A percentile compares a stretch with the other conserved stretches of the same genome.
These are phyloP conservation scores for Coniochaeta sp. DNA, from an alignment of 2,329 filamentous ascomycete genomes.

Conservation along the genomic window DNA sequence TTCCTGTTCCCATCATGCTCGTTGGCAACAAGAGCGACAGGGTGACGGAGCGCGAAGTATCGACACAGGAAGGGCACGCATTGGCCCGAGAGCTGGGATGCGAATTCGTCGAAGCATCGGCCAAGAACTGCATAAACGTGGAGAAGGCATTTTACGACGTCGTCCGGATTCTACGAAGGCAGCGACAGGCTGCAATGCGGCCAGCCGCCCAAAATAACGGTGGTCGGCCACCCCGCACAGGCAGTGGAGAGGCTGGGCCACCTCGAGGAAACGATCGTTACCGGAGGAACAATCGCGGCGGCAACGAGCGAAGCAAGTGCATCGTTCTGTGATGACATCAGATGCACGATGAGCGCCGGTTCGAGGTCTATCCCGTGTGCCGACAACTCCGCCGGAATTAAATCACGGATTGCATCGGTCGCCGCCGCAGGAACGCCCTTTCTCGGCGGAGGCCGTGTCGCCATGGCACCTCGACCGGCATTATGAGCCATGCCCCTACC, in stretches of 20 bases:
- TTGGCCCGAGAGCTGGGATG: slow-evolving; percentile 87
- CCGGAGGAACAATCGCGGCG: slow-evolving; percentile 18
- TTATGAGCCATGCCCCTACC: slow-evolving; percentile 4
- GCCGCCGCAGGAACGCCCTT: too few relatives aligned
- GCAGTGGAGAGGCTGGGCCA: slow-evolving; percentile 11
- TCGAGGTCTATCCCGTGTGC: background rate
- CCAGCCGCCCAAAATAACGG: slow-evolving; percentile 10
- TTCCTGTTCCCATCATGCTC: slow-evolving; percentile 89
- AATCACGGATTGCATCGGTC: too few relatives aligned
- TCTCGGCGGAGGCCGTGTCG: background rate
- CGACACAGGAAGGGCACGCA: slow-evolving; percentile 89
- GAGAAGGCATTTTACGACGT: slow-evolving; percentile 99
- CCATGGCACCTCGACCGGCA: background rate
- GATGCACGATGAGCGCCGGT: background rate
- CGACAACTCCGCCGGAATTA: background rate
- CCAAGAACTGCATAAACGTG: slow-evolving; percentile 97
- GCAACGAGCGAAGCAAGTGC: slow-evolving; percentile 23
- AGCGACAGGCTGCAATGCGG: slow-evolving; percentile 20
- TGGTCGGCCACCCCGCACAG: slow-evolving; percentile 1
- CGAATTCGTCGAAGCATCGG: slow-evolving; percentile 94
- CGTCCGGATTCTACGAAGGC: slow-evolving; percentile 75
- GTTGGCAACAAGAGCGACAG: slow-evolving; percentile 98
- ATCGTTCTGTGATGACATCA: slow-evolving; percentile 31
- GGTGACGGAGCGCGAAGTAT: slow-evolving; percentile 92
- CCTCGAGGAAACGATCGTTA: slow-evolving; percentile 18